Base-by-base conservation (phyloP, 768 basidiomycete genomes). In the Hemileccinum rubropunctum region DNA sequence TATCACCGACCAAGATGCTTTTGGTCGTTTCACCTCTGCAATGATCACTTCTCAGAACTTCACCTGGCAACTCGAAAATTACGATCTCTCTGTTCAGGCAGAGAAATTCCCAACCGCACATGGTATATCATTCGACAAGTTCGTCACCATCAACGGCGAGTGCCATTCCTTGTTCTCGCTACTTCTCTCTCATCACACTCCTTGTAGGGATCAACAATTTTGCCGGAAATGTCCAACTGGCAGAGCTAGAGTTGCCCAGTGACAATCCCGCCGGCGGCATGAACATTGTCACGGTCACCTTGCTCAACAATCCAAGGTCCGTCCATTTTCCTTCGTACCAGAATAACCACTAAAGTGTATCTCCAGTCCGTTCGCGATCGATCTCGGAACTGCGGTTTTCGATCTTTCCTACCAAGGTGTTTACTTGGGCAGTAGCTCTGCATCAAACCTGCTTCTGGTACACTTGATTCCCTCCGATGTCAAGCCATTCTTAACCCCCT, bases 181-280 rank as follows among this genome's bases (percentile, higher is more conserved):
- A 26, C 49, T 7, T 14, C 2, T 12, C 10, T 30, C 47, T 52
- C 38, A 52, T 45, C 39, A 42, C 36, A 17, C 23, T 1, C 36
- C 20, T 52, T 28, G 35, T 50, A 83, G 83, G 81, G 4, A 80
- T 82, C 66, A 72, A 84, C 53, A 81, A 74, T 60, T 88, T 88
- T 61, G 59, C 73, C n/a, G 74, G 76, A 15, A 74, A 77, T 61
- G 79, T 86, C 36, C 48, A 63, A 18, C 69, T 89, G 18, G 64
- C 73, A 47, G 79, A 86, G 48, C 74, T 88, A 45, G 76, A 78
- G 58, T 70, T 90, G 12, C 86, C 87, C 0, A 78, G 80, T 38
- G 85, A 88, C 58, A 76, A 79, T 64, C 80, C 83, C 11, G 71
- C 68, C 0, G 84, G 84, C 44, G 87, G 87, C 20, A 84, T 90